These are phyloP conservation scores for Candida sithepensis DNA, from an alignment of 805 yeast species.

Conservation along the genomic window DNA sequence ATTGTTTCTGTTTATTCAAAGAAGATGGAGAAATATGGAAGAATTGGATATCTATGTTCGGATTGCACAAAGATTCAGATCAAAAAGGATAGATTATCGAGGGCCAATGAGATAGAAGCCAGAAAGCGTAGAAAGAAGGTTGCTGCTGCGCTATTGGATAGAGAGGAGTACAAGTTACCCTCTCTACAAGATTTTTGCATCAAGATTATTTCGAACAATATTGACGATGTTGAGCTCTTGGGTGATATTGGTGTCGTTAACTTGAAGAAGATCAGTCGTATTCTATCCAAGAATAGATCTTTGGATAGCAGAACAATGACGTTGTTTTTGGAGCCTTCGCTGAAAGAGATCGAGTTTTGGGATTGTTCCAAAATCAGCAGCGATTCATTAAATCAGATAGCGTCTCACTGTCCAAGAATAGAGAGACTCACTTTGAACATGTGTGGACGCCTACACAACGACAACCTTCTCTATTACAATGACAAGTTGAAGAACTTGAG, in stretches of 20 bases:
- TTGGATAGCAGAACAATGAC: slow-evolving; percentile 68
- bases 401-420: slow-evolving; percentile 74
- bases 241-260: slow-evolving; percentile 84
- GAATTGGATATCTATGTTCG: slow-evolving; percentile 65
- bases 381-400: slow-evolving; percentile 64
- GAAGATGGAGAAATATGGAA: slow-evolving; percentile 39
- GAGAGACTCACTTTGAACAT: slow-evolving; percentile 66
- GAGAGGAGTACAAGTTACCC: slow-evolving; percentile 58
- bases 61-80: slow-evolving; percentile 47
- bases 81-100: slow-evolving; percentile 41
- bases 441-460: slow-evolving; percentile 92
- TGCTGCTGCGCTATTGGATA: slow-evolving; percentile 82
- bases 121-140: slow-evolving; percentile 72
- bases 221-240: slow-evolving; percentile 70
- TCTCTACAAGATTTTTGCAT: slow-evolving; percentile 83
- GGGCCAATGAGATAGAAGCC: slow-evolving; percentile 55
- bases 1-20: slow-evolving; percentile 65
- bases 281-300: slow-evolving; percentile 79
- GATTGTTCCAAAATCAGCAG: slow-evolving; percentile 82
- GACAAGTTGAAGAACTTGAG: slow-evolving; percentile 53
- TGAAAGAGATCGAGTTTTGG: slow-evolving; percentile 69
- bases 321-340: slow-evolving; percentile 63
- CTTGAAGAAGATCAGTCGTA: slow-evolving; percentile 66
- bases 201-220: slow-evolving; percentile 57
- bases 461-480: slow-evolving; percentile 60